Conservation (phyloP, 257 asterid species). For the Nicotiana attenuata region DNA sequence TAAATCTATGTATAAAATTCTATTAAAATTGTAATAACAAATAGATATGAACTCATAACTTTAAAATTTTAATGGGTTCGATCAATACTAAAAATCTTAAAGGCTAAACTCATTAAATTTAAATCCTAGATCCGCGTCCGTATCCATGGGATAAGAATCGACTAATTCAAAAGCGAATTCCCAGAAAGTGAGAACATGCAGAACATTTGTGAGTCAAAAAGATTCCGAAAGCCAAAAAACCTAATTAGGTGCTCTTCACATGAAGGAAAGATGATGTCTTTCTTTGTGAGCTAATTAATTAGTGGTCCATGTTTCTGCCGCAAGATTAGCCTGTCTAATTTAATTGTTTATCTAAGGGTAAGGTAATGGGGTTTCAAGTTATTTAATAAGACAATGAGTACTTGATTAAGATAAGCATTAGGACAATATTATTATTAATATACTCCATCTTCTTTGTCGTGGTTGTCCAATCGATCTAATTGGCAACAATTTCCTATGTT, state of each 20-base stretch:
- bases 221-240: slow-evolving; percentile 19
- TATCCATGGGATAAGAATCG: slow-evolving; percentile 1
- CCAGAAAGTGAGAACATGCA: slow-evolving; percentile 25
- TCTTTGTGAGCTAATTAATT: background rate
- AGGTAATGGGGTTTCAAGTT: slow-evolving; percentile 23
- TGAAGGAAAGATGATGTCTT: slow-evolving; percentile 15
- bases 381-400: slow-evolving; percentile 17
- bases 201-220: slow-evolving; percentile 7
- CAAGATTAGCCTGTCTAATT: slow-evolving; percentile 17
- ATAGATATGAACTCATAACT: too few relatives aligned
- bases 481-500: slow-evolving; percentile 17
- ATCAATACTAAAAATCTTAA: too few relatives aligned
- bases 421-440: background rate
- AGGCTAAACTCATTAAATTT: too few relatives aligned
- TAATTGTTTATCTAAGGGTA: slow-evolving; percentile 12
- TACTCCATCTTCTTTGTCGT: slow-evolving; percentile 11
- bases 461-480: slow-evolving; percentile 8
- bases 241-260: slow-evolving; percentile 26
- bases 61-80: too few relatives aligned
- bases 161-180: background rate
- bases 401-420: slow-evolving; percentile 28
- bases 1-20: too few relatives aligned
- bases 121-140: too few relatives aligned
- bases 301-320: slow-evolving; percentile 27
- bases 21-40: too few relatives aligned